These are phyloP conservation scores for Geranomyces michiganensis DNA, from an alignment of 192 early-diverging fungal species.

Conservation along the genomic window DNA sequence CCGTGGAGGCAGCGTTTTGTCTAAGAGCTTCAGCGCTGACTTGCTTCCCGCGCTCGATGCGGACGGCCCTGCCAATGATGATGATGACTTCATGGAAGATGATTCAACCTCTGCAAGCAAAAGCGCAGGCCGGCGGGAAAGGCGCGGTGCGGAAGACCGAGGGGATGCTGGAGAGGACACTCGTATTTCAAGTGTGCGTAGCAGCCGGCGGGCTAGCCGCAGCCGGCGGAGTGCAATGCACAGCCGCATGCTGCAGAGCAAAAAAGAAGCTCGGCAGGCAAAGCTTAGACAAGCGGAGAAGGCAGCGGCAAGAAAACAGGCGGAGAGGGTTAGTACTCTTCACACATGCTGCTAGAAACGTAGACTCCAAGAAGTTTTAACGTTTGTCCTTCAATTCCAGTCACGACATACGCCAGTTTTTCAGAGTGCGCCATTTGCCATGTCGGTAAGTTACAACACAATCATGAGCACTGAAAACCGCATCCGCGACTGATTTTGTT, in stretches of 20 bases:
- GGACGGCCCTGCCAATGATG: too few species aligned
- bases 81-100: too few species aligned
- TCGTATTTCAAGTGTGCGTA: background rate
- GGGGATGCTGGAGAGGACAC: background rate
- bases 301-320: slow-evolving; percentile 7
- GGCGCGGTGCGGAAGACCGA: slow-evolving; percentile 2
- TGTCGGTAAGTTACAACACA: slow-evolving; percentile 42
- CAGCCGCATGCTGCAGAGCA: background rate
- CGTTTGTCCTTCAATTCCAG: too few species aligned
- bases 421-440: slow-evolving; percentile 47
- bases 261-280: background rate
- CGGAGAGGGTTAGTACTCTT: slow-evolving; percentile 19
- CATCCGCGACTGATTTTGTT: background rate
- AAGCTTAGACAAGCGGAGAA: slow-evolving; percentile 1
- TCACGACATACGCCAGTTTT: slow-evolving; percentile 42
- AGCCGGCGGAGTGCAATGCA: background rate
- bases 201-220: slow-evolving; percentile 27
- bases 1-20: too few species aligned
- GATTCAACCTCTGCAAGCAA: background rate
- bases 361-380: too few species aligned
- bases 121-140: background rate
- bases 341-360: too few species aligned
- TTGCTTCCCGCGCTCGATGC: too few species aligned
- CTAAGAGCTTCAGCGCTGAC: too few species aligned
- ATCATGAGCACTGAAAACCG: background rate